Conservation (phyloP, 345 rosid species). For the Eucalyptus pauciflora region DNA sequence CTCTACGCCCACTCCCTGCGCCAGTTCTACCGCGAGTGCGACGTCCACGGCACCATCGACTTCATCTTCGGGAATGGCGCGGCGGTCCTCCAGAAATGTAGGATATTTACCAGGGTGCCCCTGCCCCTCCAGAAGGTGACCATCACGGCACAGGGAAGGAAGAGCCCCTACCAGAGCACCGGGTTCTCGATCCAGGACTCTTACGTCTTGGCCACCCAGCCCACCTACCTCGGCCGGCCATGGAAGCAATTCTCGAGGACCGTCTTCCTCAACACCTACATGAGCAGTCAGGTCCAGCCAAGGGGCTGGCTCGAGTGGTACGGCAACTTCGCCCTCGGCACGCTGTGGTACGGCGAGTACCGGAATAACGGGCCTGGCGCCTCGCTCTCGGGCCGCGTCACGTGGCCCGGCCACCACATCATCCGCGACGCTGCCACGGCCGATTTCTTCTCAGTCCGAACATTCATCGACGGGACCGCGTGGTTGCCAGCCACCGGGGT, state of each 20-base stretch:
- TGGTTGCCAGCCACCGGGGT: slow-evolving; percentile 66
- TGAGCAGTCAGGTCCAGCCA: slow-evolving; percentile 57
- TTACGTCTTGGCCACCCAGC: slow-evolving; percentile 43
- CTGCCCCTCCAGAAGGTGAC: slow-evolving; percentile 63
- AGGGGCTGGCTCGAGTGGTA: slow-evolving; percentile 89
- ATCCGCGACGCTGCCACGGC: slow-evolving; percentile 40
- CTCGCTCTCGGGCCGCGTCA: slow-evolving; percentile 26
- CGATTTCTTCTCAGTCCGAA: slow-evolving; percentile 36
- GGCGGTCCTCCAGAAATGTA: slow-evolving; percentile 71
- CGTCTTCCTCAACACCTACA: slow-evolving; percentile 59
- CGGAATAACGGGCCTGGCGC: slow-evolving; percentile 62
- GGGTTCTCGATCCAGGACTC: slow-evolving; percentile 69
- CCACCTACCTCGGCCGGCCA: slow-evolving; percentile 79
- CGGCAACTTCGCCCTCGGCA: slow-evolving; percentile 47
- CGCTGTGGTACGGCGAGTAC: slow-evolving; percentile 83
- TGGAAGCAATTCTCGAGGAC: slow-evolving; percentile 91
- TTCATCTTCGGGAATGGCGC: slow-evolving; percentile 92
- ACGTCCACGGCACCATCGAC: slow-evolving; percentile 72
- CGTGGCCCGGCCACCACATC: slow-evolving; percentile 77
- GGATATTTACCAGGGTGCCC: slow-evolving; percentile 47
- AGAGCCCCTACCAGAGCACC: slow-evolving; percentile 54
- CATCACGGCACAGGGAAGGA: slow-evolving; percentile 79
- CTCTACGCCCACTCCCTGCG: slow-evolving; percentile 80
- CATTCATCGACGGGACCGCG: slow-evolving; percentile 57
- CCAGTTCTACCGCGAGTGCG: slow-evolving; percentile 76